phyloP scores from a whole-genome alignment of 2,329 filamentous ascomycete species.

The Aspergillus unguis region DNA sequence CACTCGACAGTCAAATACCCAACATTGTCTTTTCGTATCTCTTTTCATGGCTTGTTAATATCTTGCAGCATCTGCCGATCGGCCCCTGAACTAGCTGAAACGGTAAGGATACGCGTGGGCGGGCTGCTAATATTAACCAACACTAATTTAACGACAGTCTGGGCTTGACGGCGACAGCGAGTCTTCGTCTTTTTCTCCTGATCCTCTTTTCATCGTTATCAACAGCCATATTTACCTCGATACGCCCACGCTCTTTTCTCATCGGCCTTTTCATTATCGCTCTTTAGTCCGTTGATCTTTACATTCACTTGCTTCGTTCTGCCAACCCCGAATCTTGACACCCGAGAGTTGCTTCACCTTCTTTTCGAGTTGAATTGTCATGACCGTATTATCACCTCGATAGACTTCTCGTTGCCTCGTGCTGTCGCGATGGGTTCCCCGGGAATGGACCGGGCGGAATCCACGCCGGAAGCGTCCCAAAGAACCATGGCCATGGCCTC shows the following conservation, averaged over 20 bases:
- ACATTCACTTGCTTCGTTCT: constrained; percentile 3
- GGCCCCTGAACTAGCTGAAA: constrained; percentile 17
- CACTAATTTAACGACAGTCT: constrained; percentile 14
- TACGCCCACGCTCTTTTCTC: constrained; percentile 4
- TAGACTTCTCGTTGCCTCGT: constrained; percentile 3
- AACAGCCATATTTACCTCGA: background rate
- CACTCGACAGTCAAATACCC: too few relatives aligned
- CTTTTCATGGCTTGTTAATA: background rate
- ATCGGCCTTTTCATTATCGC: background rate
- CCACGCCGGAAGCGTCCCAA: constrained; percentile 31
- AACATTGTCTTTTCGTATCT: background rate
- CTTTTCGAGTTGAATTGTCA: constrained; percentile 11
- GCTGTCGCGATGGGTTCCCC: constrained; percentile 30
- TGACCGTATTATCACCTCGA: constrained; percentile 10
- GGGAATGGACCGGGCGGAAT: constrained; percentile 28
- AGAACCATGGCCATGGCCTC: constrained; percentile 11
- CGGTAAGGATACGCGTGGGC: constrained; percentile 18
- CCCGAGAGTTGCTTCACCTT: background rate
- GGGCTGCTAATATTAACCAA: constrained; percentile 2
- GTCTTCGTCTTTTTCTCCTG: constrained; percentile 3
- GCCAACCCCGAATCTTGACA: background rate
- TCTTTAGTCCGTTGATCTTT: background rate
- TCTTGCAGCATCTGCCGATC: constrained; percentile 6
- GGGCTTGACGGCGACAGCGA: constrained; percentile 4
- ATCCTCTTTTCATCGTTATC: constrained; percentile 6